Conservation (phyloP, 805 yeast species). For the Kregervanrija delftensis region DNA sequence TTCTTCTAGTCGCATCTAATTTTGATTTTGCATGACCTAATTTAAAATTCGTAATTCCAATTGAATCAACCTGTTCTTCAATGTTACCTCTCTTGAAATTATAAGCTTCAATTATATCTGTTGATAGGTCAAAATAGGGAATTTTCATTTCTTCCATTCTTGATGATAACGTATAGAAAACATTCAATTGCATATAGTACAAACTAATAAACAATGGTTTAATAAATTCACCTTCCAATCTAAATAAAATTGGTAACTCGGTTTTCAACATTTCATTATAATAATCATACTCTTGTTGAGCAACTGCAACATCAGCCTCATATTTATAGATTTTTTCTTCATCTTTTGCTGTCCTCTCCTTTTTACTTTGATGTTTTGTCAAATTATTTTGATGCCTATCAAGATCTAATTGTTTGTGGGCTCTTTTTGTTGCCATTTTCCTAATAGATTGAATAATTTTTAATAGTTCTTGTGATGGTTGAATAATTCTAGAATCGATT, state of each 20-base stretch:
- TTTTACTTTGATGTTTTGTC: conserved; percentile 71
- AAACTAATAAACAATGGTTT: conserved; percentile 90
- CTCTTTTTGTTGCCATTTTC: conserved; percentile 92
- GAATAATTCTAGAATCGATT: conserved; percentile 82
- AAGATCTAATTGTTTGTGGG: conserved; percentile 89
- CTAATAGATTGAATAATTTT: conserved; percentile 76
- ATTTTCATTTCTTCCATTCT: conserved; percentile 95
- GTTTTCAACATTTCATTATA: conserved; percentile 90
- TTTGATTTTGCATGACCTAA: conserved; percentile 82
- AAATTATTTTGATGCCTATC: conserved; percentile 74
- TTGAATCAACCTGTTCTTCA: conserved; percentile 82
- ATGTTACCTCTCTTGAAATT: conserved; percentile 78
- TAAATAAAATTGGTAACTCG: conserved; percentile 83
- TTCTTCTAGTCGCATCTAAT: conserved; percentile 74
- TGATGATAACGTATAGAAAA: conserved; percentile 85
- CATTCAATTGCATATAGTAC: conserved; percentile 96
- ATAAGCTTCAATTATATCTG: conserved; percentile 81
- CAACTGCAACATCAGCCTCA: conserved; percentile 83
- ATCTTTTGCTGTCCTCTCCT: conserved; percentile 79
- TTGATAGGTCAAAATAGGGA: conserved; percentile 83
- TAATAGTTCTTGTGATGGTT: conserved; percentile 87
- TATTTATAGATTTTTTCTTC: conserved; percentile 86
- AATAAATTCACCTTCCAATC: conserved; percentile 85
- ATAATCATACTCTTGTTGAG: conserved; percentile 93
- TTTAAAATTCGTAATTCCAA: conserved; percentile 87